These are phyloP conservation scores for Colletotrichum sp. DNA, from an alignment of 2,329 filamentous ascomycete species.

Conservation along the genomic window DNA sequence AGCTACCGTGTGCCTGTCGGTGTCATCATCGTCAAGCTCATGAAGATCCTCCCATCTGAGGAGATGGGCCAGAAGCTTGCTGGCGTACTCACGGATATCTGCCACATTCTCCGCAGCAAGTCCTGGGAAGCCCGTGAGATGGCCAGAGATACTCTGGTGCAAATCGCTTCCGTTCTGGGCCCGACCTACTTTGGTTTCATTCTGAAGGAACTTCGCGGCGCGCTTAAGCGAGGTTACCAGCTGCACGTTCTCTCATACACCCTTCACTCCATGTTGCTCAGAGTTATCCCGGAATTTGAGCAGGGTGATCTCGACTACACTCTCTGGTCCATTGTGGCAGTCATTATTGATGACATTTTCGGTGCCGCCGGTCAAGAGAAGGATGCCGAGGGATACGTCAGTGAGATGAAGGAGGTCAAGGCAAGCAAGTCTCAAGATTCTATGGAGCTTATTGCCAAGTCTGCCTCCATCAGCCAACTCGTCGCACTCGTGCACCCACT, in stretches of 20 bases:
- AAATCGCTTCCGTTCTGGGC: conserved; percentile 82
- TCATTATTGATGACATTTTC: conserved; percentile 98
- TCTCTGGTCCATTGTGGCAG: conserved; percentile 74
- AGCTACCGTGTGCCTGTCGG: conserved; percentile 91
- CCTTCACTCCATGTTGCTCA: conserved; percentile 87
- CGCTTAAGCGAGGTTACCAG: conserved; percentile 86
- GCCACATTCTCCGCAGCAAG: conserved; percentile 89
- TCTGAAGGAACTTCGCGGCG: conserved; percentile 86
- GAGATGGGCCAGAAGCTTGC: conserved; percentile 79
- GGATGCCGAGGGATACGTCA: conserved; percentile 93
- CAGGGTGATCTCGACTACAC: conserved; percentile 92
- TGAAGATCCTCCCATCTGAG: conserved; percentile 77
- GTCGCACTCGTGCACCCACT: conserved; percentile 80
- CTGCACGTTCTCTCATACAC: conserved; percentile 95
- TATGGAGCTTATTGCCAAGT: conserved; percentile 89
- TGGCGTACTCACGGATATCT: conserved; percentile 87
- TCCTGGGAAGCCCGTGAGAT: conserved; percentile 89
- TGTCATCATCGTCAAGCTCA: conserved; percentile 84
- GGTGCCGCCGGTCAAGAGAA: conserved; percentile 93
- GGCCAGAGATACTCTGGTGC: conserved; percentile 84
- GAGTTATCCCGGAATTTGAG: conserved; percentile 72
- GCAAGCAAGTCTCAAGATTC: conserved; percentile 98
- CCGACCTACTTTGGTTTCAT: conserved; percentile 88
- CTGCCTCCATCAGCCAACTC: conserved; percentile 76
- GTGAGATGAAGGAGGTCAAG: conserved; percentile 96